Conservation (phyloP, 2,329 filamentous ascomycete genomes). For the Leptographium lundbergii region DNA sequence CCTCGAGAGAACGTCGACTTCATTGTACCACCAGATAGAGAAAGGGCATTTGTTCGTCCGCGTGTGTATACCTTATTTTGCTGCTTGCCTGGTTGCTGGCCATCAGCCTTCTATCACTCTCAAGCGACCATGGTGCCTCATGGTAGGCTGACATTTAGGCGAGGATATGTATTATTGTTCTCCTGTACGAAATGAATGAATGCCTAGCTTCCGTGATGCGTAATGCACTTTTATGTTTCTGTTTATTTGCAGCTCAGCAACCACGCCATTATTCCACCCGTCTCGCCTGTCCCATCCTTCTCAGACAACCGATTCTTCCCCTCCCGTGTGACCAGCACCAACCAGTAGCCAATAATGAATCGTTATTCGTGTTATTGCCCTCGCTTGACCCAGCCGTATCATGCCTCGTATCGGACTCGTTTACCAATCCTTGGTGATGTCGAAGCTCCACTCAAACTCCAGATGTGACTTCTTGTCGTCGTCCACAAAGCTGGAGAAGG, state of each 20-base stretch:
- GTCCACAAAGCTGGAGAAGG: constrained; percentile 81
- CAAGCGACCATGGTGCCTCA: background rate
- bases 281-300: background rate
- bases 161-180: background rate
- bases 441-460: constrained; percentile 89
- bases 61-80: background rate
- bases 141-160: background rate
- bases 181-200: background rate
- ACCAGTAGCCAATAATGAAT: constrained; percentile 4
- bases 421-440: constrained; percentile 95
- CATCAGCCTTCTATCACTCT: background rate
- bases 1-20: too few species aligned
- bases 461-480: constrained; percentile 88
- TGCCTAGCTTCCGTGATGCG: background rate
- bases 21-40: background rate
- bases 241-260: background rate
- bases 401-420: constrained; percentile 4
- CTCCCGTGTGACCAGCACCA: background rate
- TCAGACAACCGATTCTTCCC: background rate
- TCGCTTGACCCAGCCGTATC: background rate
- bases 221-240: background rate
- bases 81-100: background rate
- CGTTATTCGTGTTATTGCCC: constrained; percentile 1
- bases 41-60: background rate
- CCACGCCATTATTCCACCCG: background rate